Conservation (phyloP, 305 asterid genomes). For the Striga hermonthica region DNA sequence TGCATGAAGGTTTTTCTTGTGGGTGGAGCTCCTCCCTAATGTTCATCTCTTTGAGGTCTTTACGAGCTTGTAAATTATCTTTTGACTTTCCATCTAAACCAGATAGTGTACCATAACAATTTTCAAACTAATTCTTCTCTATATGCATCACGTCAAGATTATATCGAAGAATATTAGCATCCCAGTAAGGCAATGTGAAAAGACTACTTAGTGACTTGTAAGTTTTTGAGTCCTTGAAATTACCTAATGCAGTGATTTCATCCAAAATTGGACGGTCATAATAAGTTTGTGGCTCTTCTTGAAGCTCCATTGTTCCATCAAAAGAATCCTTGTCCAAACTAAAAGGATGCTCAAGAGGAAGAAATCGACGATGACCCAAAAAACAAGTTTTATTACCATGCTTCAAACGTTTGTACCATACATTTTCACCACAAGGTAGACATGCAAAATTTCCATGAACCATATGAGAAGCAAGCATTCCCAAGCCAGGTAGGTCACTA, state of each 20-base stretch:
- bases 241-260: too few species aligned
- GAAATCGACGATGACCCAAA: constrained; percentile 4
- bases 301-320: too few species aligned
- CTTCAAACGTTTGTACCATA: background rate
- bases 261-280: too few species aligned
- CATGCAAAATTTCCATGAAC: constrained; percentile 14
- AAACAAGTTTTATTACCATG: constrained; percentile 4
- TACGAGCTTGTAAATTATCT: constrained; percentile 12
- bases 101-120: constrained; percentile 2
- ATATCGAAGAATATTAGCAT: background rate
- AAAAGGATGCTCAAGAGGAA: constrained; percentile 14
- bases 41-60: constrained; percentile 17
- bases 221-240: too few species aligned
- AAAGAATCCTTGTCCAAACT: too few species aligned
- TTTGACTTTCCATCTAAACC: constrained; percentile 16
- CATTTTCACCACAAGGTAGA: too few species aligned
- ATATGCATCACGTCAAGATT: constrained; percentile 21
- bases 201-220: background rate
- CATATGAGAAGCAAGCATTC: background rate
- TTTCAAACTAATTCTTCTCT: constrained; percentile 23
- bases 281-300: too few species aligned
- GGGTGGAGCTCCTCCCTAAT: constrained; percentile 10
- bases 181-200: background rate
- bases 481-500: background rate
- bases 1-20: background rate